These are phyloP conservation scores for Phytophthora uliginosa DNA, from an alignment of 352 stramenopile species.

Conservation along the genomic window DNA sequence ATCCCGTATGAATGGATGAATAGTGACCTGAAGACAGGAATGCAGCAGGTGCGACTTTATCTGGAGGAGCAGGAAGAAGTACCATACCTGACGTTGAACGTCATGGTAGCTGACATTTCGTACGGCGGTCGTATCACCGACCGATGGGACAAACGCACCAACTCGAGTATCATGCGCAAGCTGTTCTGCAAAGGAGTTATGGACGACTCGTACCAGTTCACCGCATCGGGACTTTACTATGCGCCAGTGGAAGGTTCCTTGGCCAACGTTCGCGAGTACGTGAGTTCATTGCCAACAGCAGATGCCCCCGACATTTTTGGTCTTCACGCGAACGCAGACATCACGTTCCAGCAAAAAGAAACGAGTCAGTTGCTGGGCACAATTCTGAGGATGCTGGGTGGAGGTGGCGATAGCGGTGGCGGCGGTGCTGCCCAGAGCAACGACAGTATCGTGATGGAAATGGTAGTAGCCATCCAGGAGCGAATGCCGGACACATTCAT, in stretches of 20 bases:
- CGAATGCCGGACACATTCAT: slow-evolving; percentile 80
- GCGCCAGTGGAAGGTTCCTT: slow-evolving; percentile 77
- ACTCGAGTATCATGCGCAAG: slow-evolving; percentile 95
- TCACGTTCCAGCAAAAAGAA: slow-evolving; percentile 96
- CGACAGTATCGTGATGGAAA: slow-evolving; percentile 87
- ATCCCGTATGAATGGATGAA: slow-evolving; percentile 98
- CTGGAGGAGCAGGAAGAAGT: slow-evolving; percentile 94
- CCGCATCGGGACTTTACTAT: slow-evolving; percentile 79
- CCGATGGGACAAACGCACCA: slow-evolving; percentile 95
- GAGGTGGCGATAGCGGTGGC: slow-evolving; percentile 56
- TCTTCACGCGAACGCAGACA: slow-evolving; percentile 95
- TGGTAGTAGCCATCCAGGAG: slow-evolving; percentile 84
- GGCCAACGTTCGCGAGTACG: slow-evolving; percentile 80
- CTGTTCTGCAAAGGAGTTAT: slow-evolving; percentile 92
- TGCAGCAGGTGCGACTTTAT: slow-evolving; percentile 94
- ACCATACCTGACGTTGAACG: slow-evolving; percentile 95
- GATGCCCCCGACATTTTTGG: slow-evolving; percentile 94
- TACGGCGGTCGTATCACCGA: slow-evolving; percentile 97
- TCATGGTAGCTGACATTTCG: slow-evolving; percentile 96
- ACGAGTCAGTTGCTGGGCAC: slow-evolving; percentile 80
- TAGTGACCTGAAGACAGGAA: slow-evolving; percentile 95
- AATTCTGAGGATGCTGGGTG: slow-evolving; percentile 81
- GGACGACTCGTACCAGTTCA: slow-evolving; percentile 91
- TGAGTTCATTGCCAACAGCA: slow-evolving; percentile 81
- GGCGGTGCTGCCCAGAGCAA: slow-evolving; percentile 60